phyloP scores from a whole-genome alignment of 2,329 filamentous ascomycete species.

The Talaromyces sp. region DNA sequence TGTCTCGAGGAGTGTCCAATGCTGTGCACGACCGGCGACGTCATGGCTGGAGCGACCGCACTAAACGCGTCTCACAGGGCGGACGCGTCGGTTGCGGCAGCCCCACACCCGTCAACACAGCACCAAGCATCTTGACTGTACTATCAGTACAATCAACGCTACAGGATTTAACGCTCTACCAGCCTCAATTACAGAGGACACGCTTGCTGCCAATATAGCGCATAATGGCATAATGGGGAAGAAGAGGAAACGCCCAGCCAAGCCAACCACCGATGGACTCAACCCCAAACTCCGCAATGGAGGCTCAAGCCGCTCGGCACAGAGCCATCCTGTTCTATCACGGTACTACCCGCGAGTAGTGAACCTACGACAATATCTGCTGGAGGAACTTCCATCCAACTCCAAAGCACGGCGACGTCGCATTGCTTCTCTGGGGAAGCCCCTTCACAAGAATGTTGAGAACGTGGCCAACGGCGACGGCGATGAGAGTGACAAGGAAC shows the following conservation, averaged over 20 bases:
- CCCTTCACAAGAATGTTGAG: not conserved
- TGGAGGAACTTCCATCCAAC: constrained; percentile 59
- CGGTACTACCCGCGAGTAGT: constrained; percentile 62
- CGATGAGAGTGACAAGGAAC: constrained; percentile 5
- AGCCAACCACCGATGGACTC: constrained; percentile 3
- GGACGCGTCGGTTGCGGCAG: not conserved
- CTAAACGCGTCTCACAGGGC: not conserved
- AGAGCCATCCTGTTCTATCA: constrained; percentile 57
- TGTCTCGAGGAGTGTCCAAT: too few relatives aligned
- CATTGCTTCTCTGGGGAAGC: constrained; percentile 31
- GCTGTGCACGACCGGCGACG: not conserved
- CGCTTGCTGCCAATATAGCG: not conserved
- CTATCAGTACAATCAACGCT: not conserved
- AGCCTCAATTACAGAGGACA: not conserved
- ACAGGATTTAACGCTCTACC: not conserved
- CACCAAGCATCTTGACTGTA: not conserved
- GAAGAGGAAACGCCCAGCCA: constrained; percentile 39
- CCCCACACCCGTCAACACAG: constrained; percentile 1
- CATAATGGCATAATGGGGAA: constrained; percentile 27
- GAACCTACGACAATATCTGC: constrained; percentile 65
- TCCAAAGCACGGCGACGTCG: constrained; percentile 53
- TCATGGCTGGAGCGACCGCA: not conserved
- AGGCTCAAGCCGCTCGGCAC: too few relatives aligned
- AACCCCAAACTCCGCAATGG: constrained; percentile 5
- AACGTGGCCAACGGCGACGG: not conserved